Percentiles rank a stretch among this genome's conserved stretches.
These are phyloP conservation scores for Fusarium annulatum DNA, from an alignment of 2,329 filamentous ascomycete genomes.

Conservation along the genomic window DNA sequence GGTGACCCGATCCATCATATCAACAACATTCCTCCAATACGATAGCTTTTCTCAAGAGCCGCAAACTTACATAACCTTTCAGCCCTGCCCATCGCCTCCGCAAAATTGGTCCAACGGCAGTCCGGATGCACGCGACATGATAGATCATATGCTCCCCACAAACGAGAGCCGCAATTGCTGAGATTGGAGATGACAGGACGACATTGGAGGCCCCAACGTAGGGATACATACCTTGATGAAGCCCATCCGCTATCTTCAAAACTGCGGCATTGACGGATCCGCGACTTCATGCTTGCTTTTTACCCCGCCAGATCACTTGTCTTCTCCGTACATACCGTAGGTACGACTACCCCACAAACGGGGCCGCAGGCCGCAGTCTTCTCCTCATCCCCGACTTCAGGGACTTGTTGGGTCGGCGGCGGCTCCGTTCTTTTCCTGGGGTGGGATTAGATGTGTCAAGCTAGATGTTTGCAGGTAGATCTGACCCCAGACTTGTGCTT, in stretches of 20 bases:
- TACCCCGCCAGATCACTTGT: conserved; percentile 35
- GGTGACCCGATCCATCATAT: background rate
- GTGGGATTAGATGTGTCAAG: conserved; percentile 24
- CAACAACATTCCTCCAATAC: background rate
- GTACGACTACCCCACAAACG: conserved; percentile 37
- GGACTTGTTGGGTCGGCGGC: conserved; percentile 25
- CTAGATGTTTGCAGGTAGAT: conserved; percentile 28
- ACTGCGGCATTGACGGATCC: conserved; percentile 29
- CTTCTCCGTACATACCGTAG: conserved; percentile 14
- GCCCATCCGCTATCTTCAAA: conserved; percentile 6
- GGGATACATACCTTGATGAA: conserved; percentile 5
- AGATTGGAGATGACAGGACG: conserved; percentile 24
- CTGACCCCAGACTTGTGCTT: conserved; percentile 32
- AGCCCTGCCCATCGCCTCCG: conserved; percentile 6
- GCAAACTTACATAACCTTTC: conserved; percentile 8
- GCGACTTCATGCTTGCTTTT: conserved; percentile 31
- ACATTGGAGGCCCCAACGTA: background rate
- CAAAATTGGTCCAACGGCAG: conserved; percentile 2
- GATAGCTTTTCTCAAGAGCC: conserved; percentile 8
- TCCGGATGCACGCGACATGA: conserved; percentile 15
- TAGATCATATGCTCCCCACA: conserved; percentile 27
- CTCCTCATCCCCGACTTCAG: conserved; percentile 35
- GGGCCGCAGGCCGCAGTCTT: conserved; percentile 35
- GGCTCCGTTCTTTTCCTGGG: conserved; percentile 20
- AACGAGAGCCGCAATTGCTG: conserved; percentile 39